phyloP scores from a whole-genome alignment of 2,329 filamentous ascomycete species.

The Dactylonectria estremocensis region DNA sequence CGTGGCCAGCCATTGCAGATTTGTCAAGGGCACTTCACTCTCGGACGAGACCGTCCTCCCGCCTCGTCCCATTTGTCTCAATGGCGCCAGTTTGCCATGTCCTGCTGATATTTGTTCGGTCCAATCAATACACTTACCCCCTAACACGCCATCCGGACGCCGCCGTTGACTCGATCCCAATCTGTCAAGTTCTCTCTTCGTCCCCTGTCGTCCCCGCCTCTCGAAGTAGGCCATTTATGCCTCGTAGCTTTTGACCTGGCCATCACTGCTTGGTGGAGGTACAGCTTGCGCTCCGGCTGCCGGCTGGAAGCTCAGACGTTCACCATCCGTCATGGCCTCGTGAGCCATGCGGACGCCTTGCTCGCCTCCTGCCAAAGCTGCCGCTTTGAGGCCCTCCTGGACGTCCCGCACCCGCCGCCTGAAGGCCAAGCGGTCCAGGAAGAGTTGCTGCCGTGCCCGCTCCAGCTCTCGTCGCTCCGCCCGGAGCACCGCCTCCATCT shows the following conservation, averaged over 20 bases:
- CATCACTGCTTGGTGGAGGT: constrained; percentile 69
- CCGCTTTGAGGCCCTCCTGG: constrained; percentile 80
- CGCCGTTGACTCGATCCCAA: constrained; percentile 38
- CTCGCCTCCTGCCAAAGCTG: constrained; percentile 64
- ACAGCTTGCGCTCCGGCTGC: constrained; percentile 60
- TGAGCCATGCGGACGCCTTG: constrained; percentile 65
- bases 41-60: not conserved
- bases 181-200: constrained; percentile 28
- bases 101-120: constrained; percentile 9
- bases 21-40: not conserved
- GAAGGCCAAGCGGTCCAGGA: constrained; percentile 92
- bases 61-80: constrained; percentile 1
- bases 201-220: constrained; percentile 9
- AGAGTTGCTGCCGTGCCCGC: constrained; percentile 90
- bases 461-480: constrained; percentile 95
- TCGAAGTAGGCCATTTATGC: constrained; percentile 54
- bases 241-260: constrained; percentile 72
- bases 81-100: constrained; percentile 15
- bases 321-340: constrained; percentile 64
- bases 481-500: constrained; percentile 93
- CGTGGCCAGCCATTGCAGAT: not conserved
- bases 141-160: constrained; percentile 38
- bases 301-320: constrained; percentile 68
- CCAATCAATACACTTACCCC: constrained; percentile 33
- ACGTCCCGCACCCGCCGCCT: constrained; percentile 88